Evolutionary conservation across 2,329 filamentous ascomycete species (phyloP).

Genomic region (Helicocarpus griseus): DNA sequence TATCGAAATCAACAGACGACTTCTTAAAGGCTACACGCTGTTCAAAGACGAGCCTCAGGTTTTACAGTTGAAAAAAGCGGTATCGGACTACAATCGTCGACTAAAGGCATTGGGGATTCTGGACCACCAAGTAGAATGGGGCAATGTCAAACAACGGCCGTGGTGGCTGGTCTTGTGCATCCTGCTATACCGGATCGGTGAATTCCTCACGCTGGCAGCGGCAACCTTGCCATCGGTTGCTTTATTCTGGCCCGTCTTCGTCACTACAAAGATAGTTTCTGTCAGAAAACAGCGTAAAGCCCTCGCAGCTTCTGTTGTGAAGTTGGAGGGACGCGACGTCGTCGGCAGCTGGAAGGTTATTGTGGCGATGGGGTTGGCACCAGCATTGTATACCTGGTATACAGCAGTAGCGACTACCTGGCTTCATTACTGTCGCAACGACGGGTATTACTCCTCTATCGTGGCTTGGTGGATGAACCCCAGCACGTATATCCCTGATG

Average conservation of each 20-base stretch:
- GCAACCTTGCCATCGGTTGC: conserved; percentile 67
- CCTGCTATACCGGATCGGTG: conserved; percentile 64
- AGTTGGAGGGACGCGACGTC: conserved; percentile 66
- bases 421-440: conserved; percentile 62
- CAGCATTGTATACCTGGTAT: conserved; percentile 65
- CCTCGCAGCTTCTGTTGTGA: conserved; percentile 64
- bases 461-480: conserved; percentile 10
- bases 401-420: conserved; percentile 57
- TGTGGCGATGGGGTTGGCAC: conserved; percentile 62
- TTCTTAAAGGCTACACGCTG: conserved; percentile 70
- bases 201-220: conserved; percentile 59
- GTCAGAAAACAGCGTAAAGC: conserved; percentile 63
- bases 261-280: conserved; percentile 63
- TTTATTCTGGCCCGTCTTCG: conserved; percentile 69
- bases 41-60: conserved; percentile 77
- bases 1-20: conserved; percentile 71
- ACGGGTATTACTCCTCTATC: conserved; percentile 38
- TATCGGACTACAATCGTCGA: conserved; percentile 68
- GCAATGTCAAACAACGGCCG: conserved; percentile 52
- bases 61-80: conserved; percentile 54
- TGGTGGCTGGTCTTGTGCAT: conserved; percentile 57
- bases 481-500: conserved; percentile 49
- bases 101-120: conserved; percentile 68
- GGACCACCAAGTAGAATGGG: conserved; percentile 75
- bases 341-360: conserved; percentile 77